Conservation (phyloP, 225 moss, liverwort and hornwort species). For the Antitrichia curtipendula region DNA sequence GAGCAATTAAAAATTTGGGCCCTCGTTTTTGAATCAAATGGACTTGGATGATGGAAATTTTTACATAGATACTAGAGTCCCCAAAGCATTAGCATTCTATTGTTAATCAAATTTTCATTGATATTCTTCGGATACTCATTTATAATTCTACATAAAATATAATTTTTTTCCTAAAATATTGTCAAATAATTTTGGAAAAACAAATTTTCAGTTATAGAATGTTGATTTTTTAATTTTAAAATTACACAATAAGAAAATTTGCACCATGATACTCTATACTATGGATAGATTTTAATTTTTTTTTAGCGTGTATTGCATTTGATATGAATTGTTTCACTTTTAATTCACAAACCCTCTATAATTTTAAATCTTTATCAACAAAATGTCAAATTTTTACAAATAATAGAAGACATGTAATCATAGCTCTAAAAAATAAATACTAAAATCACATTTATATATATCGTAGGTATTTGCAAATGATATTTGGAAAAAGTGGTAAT, state of each 20-base stretch:
- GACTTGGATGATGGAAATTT: neutral
- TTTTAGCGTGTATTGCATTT: neutral
- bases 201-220: neutral
- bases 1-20: neutral
- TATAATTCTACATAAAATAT: neutral
- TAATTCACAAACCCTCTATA: accelerated
- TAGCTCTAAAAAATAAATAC: neutral
- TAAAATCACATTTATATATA: neutral
- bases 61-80: neutral
- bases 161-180: neutral
- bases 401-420: neutral
- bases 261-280: accelerated
- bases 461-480: neutral
- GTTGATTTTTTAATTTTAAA: neutral
- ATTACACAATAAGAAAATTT: neutral
- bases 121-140: neutral
- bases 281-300: neutral
- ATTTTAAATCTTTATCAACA: neutral
- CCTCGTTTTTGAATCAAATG: accelerated
- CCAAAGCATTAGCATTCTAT: neutral
- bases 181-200: neutral
- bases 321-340: neutral
- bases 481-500: neutral
- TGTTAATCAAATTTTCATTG: neutral
- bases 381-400: neutral